Base-by-base conservation (phyloP, 2,329 filamentous ascomycete genomes). In the Phaeosphaeria sp. region DNA sequence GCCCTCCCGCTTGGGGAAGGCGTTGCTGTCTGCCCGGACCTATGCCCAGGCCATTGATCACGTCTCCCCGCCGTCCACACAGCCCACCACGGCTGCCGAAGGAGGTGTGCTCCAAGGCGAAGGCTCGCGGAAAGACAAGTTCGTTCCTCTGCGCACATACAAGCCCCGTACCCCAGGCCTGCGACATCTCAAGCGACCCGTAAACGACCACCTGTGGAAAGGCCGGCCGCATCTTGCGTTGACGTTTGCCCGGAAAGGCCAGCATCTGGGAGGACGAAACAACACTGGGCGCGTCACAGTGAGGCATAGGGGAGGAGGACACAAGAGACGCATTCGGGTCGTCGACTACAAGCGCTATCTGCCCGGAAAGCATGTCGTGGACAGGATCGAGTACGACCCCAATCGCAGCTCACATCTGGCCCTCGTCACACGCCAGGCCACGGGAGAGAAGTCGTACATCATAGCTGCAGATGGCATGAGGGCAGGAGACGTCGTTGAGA, bases 171-270 rank as follows among this genome's bases (percentile, higher is more conserved):
- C 95, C 0, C 94, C 94, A 13, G 95, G 95, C 85, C 79, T 96
- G 58, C 89, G 95, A 72, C 95, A 99, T 85, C 83, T 99, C 65
- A 90, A 90, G 77, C 87, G 95, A 44, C 93, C 95, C 15, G 89
- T 97, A 79, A 98, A 98, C 79, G 93, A 97, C 72, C 95, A 99
- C 78, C 82, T 99, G 46, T 98, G 92, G 92, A 97, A 96, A 80
- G 95, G 95, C 57, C 85, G 93, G 55, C 92, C 95, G 0, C 88
- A 90, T 66, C 83, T 91, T 33, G 87, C 89, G 50, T 84, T 99
- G 77, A 99, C 96, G 11, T 91, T 92, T 71, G 88, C 93, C 39
- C 97, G 97, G 78, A 94, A 94, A 77, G 95, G 95, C 17, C 93
- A 97, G 70, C 89, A 87, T 52, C 95, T 96, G 77, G 96, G 95